phyloP scores from a whole-genome alignment of 768 basidiomycete genomes.

The Favolaschia claudopus region DNA sequence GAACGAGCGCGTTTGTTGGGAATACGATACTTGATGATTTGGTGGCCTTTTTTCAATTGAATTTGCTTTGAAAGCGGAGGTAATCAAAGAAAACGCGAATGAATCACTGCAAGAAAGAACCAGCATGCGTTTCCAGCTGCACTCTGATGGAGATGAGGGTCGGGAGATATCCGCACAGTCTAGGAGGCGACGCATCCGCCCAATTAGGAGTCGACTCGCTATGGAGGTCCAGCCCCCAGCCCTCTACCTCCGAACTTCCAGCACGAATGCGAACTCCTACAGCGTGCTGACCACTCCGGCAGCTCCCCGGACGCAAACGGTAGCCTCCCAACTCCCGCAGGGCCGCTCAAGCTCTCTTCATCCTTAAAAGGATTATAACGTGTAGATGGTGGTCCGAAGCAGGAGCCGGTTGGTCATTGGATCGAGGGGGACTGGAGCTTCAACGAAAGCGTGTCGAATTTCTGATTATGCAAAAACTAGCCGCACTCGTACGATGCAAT shows the following conservation, averaged over 20 bases:
- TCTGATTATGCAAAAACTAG: conserved; percentile 48
- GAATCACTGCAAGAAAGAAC: too few relatives aligned
- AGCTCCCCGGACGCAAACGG: conserved; percentile 40
- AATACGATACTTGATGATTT: too few relatives aligned
- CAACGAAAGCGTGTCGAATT: conserved; percentile 88
- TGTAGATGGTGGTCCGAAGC: conserved; percentile 86
- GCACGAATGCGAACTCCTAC: conserved; percentile 87
- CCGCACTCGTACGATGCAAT: not conserved
- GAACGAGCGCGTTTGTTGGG: too few relatives aligned
- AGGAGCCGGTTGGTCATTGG: conserved; percentile 76
- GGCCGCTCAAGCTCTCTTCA: conserved; percentile 64
- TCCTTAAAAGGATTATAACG: conserved; percentile 86
- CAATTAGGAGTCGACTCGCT: too few relatives aligned
- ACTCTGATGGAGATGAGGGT: too few relatives aligned
- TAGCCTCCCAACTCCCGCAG: conserved; percentile 63
- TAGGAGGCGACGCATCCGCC: too few relatives aligned
- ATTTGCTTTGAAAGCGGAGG: too few relatives aligned
- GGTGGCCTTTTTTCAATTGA: too few relatives aligned
- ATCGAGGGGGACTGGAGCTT: conserved; percentile 83
- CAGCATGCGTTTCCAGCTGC: too few relatives aligned
- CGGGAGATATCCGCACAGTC: too few relatives aligned
- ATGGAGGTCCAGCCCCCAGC: too few relatives aligned
- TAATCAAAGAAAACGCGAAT: too few relatives aligned
- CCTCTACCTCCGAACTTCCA: conserved; percentile 80
- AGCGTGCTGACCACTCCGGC: conserved; percentile 65